These are phyloP conservation scores for Xylariaceae sp. DNA, from an alignment of 2,329 filamentous ascomycete species.

Conservation along the genomic window DNA sequence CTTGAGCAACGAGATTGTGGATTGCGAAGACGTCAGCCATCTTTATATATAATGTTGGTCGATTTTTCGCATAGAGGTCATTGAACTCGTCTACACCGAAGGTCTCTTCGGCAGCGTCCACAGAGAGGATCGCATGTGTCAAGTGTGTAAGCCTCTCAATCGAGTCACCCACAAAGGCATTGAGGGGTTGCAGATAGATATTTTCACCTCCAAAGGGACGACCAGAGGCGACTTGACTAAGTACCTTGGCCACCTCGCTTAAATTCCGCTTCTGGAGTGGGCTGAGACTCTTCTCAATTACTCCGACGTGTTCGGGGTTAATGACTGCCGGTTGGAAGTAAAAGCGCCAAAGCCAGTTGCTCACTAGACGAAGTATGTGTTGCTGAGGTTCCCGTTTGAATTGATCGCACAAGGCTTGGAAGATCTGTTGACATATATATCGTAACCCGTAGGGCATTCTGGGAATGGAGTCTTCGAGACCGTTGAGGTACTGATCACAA, in stretches of 20 bases:
- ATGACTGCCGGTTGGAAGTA: slow-evolving; percentile 87
- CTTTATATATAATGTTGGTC: slow-evolving; percentile 98
- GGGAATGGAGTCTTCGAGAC: slow-evolving; percentile 76
- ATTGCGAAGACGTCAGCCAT: slow-evolving; percentile 97
- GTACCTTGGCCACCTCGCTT: slow-evolving; percentile 83
- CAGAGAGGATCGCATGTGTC: slow-evolving; percentile 72
- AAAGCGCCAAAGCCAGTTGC: slow-evolving; percentile 89
- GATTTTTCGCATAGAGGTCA: slow-evolving; percentile 92
- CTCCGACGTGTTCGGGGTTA: slow-evolving; percentile 88
- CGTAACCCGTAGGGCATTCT: slow-evolving; percentile 91
- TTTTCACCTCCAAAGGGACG: slow-evolving; percentile 91
- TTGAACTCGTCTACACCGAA: slow-evolving; percentile 99
- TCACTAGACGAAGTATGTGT: slow-evolving; percentile 75
- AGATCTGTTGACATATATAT: slow-evolving; percentile 82
- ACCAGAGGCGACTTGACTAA: slow-evolving; percentile 84
- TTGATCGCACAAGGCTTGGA: slow-evolving; percentile 68
- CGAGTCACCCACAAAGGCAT: slow-evolving; percentile 83
- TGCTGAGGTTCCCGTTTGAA: slow-evolving; percentile 79
- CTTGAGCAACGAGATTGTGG: slow-evolving; percentile 78
- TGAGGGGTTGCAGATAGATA: slow-evolving; percentile 90
- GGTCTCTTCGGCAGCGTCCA: slow-evolving; percentile 81
- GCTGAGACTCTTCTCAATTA: slow-evolving; percentile 83
- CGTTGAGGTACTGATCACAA: slow-evolving; percentile 81
- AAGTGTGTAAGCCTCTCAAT: slow-evolving; percentile 75
- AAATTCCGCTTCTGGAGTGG: slow-evolving; percentile 92